Evolutionary conservation across 306 rosid species (phyloP).

Genomic region (Lithocarpus polystachyus): DNA sequence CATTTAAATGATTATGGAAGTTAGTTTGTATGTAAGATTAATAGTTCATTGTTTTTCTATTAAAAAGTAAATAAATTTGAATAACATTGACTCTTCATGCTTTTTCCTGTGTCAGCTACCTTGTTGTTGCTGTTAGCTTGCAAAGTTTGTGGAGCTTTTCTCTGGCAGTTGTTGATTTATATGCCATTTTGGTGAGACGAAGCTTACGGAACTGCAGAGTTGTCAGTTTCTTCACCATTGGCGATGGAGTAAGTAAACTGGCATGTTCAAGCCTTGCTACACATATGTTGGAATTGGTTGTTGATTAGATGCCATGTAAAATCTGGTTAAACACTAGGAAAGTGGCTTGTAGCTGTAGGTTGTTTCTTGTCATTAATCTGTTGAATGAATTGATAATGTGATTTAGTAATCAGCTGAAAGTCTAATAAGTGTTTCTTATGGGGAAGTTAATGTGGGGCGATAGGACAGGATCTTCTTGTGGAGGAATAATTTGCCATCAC

Average conservation of each 20-base stretch:
- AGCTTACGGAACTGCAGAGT: slow-evolving; percentile 28
- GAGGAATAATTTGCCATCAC: background rate
- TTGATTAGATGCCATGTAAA: background rate
- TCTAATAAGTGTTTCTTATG: no score
- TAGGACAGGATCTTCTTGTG: background rate
- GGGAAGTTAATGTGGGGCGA: no score
- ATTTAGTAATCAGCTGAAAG: no score
- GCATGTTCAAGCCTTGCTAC: background rate
- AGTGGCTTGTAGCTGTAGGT: background rate
- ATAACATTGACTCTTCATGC: background rate
- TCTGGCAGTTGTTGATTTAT: slow-evolving; percentile 37
- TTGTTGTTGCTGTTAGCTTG: slow-evolving; percentile 46
- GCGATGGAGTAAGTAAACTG: slow-evolving; percentile 38
- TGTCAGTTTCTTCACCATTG: slow-evolving; percentile 32
- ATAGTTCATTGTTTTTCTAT: background rate
- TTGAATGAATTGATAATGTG: background rate
- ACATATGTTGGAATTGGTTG: background rate
- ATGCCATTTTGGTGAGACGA: slow-evolving; percentile 37
- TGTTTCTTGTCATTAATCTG: background rate
- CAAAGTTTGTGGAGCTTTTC: slow-evolving; percentile 48
- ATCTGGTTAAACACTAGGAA: no score
- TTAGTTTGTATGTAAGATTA: background rate
- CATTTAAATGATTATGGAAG: no score
- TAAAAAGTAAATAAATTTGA: background rate
- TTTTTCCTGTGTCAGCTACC: slow-evolving; percentile 23